phyloP scores from a whole-genome alignment of 441 rosid species.

The Aleurites moluccanus region DNA sequence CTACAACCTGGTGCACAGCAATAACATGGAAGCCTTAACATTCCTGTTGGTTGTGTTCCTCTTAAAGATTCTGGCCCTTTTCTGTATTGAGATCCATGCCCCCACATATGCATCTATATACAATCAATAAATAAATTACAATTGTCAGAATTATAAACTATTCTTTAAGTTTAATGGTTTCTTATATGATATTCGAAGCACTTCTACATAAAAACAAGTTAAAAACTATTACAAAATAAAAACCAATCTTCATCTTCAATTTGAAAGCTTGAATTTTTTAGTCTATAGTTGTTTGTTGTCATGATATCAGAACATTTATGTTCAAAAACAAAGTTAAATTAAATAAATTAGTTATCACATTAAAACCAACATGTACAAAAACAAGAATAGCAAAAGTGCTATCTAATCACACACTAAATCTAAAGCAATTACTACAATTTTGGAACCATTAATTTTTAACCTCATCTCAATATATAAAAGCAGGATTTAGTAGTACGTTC shows the following conservation, averaged over 20 bases:
- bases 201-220: no score
- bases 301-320: no score
- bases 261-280: no score
- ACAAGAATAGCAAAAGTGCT: neutral
- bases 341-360: no score
- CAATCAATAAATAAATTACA: neutral
- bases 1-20: slow-evolving; percentile 83
- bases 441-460: neutral
- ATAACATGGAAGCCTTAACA: slow-evolving; percentile 90
- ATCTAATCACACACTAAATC: slow-evolving; percentile 5
- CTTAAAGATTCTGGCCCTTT: slow-evolving; percentile 89
- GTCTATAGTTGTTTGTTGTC: no score
- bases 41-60: slow-evolving; percentile 89
- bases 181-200: no score
- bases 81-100: slow-evolving; percentile 92
- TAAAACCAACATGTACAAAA: neutral
- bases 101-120: slow-evolving; percentile 95
- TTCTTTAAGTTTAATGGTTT: no score
- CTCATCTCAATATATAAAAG: neutral
- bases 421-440: neutral
- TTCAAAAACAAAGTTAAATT: no score
- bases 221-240: no score
- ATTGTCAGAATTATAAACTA: no score
- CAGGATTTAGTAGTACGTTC: neutral
- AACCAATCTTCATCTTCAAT: no score